Evolutionary conservation across 1,284 basidiomycete species (phyloP).

Genomic region (Ceratobasidium sp.): DNA sequence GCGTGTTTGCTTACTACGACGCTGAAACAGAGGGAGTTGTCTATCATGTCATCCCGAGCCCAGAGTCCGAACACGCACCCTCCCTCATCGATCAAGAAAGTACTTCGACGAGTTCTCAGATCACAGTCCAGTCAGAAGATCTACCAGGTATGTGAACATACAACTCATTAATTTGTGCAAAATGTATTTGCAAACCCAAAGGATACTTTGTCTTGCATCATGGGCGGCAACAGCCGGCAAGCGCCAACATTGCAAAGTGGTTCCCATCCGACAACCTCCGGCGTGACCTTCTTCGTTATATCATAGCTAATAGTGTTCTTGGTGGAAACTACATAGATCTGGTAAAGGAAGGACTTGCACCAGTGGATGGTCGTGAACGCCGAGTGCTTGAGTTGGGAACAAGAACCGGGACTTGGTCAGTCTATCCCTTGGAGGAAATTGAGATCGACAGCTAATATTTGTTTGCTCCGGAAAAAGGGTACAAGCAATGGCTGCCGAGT

Average conservation of each 20-base stretch:
- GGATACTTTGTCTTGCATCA: not conserved
- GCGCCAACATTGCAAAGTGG: not conserved
- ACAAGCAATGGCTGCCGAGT: slow-evolving; percentile 1
- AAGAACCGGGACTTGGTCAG: not conserved
- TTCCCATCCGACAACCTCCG: not conserved
- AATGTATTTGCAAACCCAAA: not conserved
- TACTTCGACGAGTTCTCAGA: no score
- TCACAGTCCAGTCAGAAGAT: no score
- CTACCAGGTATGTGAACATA: no score
- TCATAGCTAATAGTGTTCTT: not conserved
- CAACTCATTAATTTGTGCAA: no score
- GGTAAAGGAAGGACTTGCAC: not conserved
- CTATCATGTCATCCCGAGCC: not conserved
- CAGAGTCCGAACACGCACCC: not conserved
- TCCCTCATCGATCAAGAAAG: not conserved
- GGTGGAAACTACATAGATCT: not conserved
- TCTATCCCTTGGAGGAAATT: no score
- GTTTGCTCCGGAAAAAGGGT: not conserved
- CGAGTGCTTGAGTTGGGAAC: not conserved
- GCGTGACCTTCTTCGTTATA: not conserved
- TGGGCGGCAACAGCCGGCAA: not conserved
- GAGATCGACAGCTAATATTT: no score
- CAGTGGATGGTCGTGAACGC: not conserved
- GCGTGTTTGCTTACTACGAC: not conserved
- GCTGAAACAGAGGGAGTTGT: not conserved